Conservation (phyloP, 352 stramenopile species). For the Globisporangium orthogonon region DNA sequence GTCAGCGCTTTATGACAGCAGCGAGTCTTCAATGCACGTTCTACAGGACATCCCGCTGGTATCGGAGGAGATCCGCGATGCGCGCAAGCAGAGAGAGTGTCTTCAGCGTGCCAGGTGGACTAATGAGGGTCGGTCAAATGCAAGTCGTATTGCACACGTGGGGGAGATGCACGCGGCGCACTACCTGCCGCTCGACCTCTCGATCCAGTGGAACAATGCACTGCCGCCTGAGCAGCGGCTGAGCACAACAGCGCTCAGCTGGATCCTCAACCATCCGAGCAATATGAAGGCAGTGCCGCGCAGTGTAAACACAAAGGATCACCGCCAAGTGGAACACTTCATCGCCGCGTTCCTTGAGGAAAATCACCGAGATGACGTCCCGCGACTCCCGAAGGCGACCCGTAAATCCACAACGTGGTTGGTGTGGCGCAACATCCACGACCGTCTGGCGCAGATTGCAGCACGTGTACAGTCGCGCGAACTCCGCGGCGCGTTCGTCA, state of each 20-base stretch:
- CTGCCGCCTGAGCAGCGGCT: neutral
- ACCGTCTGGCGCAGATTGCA: neutral
- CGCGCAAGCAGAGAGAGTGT: neutral
- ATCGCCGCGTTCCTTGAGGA: neutral
- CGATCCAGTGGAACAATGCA: neutral
- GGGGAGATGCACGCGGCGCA: slow-evolving; percentile 1
- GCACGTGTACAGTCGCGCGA: neutral
- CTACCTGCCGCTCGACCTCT: slow-evolving; percentile 1
- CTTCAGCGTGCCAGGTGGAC: neutral
- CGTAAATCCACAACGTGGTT: neutral
- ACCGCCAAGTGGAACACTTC: neutral
- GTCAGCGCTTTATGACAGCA: neutral
- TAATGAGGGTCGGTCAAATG: too few species aligned
- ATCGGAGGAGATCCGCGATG: neutral
- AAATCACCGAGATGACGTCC: neutral
- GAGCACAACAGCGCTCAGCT: neutral
- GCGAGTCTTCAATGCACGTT: neutral
- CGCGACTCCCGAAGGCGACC: neutral
- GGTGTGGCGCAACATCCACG: neutral
- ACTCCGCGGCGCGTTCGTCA: neutral
- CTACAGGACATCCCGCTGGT: slow-evolving; percentile 1
- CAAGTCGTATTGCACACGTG: neutral
- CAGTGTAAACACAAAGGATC: neutral
- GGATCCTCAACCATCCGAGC: slow-evolving; percentile 1
- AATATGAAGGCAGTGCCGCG: slow-evolving; percentile 2